Base-by-base conservation (phyloP, 2,329 filamentous ascomycete species). In the Microcera coccophila region DNA sequence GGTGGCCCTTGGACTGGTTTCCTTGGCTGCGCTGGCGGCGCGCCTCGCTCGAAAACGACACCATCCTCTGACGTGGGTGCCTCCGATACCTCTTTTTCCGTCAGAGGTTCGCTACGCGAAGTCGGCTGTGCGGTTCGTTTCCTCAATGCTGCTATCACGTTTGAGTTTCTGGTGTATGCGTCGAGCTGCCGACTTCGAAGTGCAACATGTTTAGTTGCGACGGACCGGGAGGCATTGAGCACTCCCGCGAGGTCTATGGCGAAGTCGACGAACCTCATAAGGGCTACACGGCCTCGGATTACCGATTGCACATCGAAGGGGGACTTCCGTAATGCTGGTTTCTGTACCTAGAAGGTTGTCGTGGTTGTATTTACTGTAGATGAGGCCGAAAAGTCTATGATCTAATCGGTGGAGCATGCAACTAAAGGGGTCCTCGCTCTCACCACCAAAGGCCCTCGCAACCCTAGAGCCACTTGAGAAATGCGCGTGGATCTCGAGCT, bases 171-270 rank as follows among this genome's bases (percentile, higher is more conserved):
- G 51, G 63, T 63, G 58, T 75, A 78, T 33, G 64, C 67, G 46
- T 78, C 73, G 41, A 79, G 60, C 62, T 81, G 78, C 33, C 72
- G 68, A 43, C 70, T 62, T 50, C 80, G 72, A 39, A 84, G 68
- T 45, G 77, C 78, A 37, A 78, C 61, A 63, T 84, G 81, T 62
- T 77, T 82, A 37, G 74, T 66, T 37, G 83, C 84, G 47, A 90
- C 75, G 24, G 78, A 78, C 46, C 82, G 78, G 38, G 85, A 84
- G 61, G 81, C 85, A 70, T 76, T 81, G 63, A 85, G 73, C 51
- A 90, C 73, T 47, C 82, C 79, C 53, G 82, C 80, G 56, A 85
- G 71, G 69, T 90, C 87, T 61, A 90, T 71, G 49, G 74, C 69
- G 60, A 75, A 79, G 68, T 78, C 83, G 68, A 76, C 78, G 74